Evolutionary conservation across 805 yeast genomes (phyloP).

Genomic region (Wickerhamomyces queroliae): DNA sequence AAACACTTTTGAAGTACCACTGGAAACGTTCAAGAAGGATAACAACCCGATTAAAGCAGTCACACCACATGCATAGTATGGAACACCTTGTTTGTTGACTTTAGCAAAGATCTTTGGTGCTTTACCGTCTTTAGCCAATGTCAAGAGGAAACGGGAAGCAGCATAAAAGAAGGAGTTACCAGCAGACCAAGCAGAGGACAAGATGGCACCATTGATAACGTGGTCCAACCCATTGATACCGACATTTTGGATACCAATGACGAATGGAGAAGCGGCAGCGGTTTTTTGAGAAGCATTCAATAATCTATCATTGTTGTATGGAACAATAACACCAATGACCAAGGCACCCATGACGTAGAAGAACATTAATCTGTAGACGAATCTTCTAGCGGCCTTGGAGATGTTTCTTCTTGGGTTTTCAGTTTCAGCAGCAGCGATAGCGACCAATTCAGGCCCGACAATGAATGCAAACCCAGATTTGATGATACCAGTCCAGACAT

Average conservation of each 20-base stretch:
- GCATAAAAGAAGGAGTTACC: conserved; percentile 77
- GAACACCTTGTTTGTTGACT: conserved; percentile 69
- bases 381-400: conserved; percentile 53
- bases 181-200: conserved; percentile 77
- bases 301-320: conserved; percentile 52
- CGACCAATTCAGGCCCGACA: conserved; percentile 58
- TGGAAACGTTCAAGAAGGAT: conserved; percentile 65
- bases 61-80: conserved; percentile 44
- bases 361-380: conserved; percentile 48
- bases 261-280: conserved; percentile 72
- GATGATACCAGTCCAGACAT: conserved; percentile 56
- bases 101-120: conserved; percentile 66
- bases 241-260: conserved; percentile 70
- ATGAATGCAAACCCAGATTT: conserved; percentile 64
- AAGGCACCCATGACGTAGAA: conserved; percentile 64
- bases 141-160: conserved; percentile 68
- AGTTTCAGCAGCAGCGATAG: conserved; percentile 53
- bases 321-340: conserved; percentile 62
- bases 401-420: conserved; percentile 52
- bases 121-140: conserved; percentile 66
- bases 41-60: conserved; percentile 43
- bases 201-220: conserved; percentile 71
- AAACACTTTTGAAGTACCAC: conserved; percentile 53
- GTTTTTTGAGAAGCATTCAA: conserved; percentile 43
- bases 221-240: conserved; percentile 65